These are phyloP conservation scores for Saccharomyces uvarum DNA, from an alignment of 1,139 yeast genomes.

Conservation along the genomic window DNA sequence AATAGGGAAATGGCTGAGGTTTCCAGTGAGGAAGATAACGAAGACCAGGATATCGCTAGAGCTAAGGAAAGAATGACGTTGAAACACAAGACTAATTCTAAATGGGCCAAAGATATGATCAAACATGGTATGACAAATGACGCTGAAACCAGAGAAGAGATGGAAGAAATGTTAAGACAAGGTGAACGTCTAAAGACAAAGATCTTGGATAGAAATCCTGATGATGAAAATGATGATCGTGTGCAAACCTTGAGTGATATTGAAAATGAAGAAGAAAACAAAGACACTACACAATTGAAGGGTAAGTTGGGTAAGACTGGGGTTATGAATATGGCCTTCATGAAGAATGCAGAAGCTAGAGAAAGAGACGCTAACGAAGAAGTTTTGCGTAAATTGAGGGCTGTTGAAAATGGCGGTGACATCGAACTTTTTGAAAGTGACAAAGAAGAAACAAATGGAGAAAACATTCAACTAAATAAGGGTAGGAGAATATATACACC, in stretches of 20 bases:
- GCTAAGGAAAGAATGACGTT: slow-evolving; percentile 90
- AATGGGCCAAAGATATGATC: slow-evolving; percentile 89
- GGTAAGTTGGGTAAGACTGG: slow-evolving; percentile 65
- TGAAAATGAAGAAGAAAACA: slow-evolving; percentile 38
- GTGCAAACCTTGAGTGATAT: slow-evolving; percentile 49
- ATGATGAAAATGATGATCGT: slow-evolving; percentile 34
- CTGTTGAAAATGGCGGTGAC: slow-evolving; percentile 40
- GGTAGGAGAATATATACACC: slow-evolving; percentile 87
- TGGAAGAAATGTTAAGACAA: slow-evolving; percentile 88
- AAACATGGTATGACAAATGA: slow-evolving; percentile 88
- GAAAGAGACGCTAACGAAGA: slow-evolving; percentile 48
- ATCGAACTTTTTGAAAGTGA: slow-evolving; percentile 35
- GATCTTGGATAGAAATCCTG: slow-evolving; percentile 59
- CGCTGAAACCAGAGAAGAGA: slow-evolving; percentile 70
- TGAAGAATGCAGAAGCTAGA: slow-evolving; percentile 77
- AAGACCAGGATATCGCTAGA: slow-evolving; percentile 62
- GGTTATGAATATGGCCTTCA: slow-evolving; percentile 86
- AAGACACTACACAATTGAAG: slow-evolving; percentile 33
- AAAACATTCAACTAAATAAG: slow-evolving; percentile 49
- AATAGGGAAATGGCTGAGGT: slow-evolving; percentile 65
- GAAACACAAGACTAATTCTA: slow-evolving; percentile 78
- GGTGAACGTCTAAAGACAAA: slow-evolving; percentile 72
- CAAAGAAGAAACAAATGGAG: slow-evolving; percentile 33
- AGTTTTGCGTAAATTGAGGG: slow-evolving; percentile 45
- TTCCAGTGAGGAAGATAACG: slow-evolving; percentile 44